These are phyloP conservation scores for Debaryomyces maramus DNA, from an alignment of 805 yeast genomes.

Conservation along the genomic window DNA sequence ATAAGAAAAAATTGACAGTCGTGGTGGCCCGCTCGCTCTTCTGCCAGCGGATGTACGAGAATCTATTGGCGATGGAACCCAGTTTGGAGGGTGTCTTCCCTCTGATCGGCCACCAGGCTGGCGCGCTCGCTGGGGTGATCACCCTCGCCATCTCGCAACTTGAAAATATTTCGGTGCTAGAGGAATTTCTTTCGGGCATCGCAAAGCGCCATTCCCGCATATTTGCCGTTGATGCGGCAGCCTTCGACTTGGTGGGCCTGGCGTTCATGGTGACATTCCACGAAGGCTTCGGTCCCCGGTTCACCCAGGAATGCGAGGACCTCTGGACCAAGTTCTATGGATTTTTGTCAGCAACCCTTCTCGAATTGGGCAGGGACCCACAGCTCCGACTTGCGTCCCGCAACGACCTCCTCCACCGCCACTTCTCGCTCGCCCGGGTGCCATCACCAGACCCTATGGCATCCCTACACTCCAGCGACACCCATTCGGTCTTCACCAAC, in stretches of 20 bases:
- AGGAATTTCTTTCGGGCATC: slow-evolving; percentile 58
- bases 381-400: too few relatives aligned
- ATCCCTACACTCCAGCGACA: too few relatives aligned
- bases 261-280: slow-evolving; percentile 68
- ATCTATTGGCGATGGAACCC: slow-evolving; percentile 61
- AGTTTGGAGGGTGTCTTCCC: slow-evolving; percentile 67
- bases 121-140: slow-evolving; percentile 76
- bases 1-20: slow-evolving; percentile 14
- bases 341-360: slow-evolving; percentile 64
- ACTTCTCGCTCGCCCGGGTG: too few relatives aligned
- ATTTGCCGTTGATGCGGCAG: slow-evolving; percentile 68
- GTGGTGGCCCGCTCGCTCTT: slow-evolving; percentile 52
- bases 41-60: slow-evolving; percentile 75
- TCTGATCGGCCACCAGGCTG: slow-evolving; percentile 74
- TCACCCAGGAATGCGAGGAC: slow-evolving; percentile 61
- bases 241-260: slow-evolving; percentile 71
- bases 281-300: slow-evolving; percentile 56
- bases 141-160: slow-evolving; percentile 64
- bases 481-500: too few relatives aligned
- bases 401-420: too few relatives aligned
- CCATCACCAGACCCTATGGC: too few relatives aligned
- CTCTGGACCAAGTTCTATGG: slow-evolving; percentile 72
- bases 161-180: slow-evolving; percentile 56
- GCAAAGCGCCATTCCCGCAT: slow-evolving; percentile 79
- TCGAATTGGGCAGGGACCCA: slow-evolving; percentile 62